Percentiles rank a stretch among this genome's conserved stretches.
Evolutionary conservation across 768 basidiomycete genomes (phyloP).

Genomic region (Filobasidium wieringae): DNA sequence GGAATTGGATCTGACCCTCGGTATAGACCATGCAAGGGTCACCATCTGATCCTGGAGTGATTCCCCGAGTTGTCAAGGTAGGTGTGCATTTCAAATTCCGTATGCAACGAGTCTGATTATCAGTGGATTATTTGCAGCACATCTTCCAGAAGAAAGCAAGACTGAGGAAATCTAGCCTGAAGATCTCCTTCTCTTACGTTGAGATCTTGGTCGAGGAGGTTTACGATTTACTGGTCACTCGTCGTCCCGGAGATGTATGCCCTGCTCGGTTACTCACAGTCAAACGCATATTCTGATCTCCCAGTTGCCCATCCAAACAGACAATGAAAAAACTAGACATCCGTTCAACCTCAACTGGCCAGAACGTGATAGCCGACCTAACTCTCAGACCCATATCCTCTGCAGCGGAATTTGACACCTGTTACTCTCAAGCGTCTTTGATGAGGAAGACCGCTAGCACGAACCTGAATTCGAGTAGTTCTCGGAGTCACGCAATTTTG

Average conservation of each 20-base stretch:
- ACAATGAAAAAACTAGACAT: slow-evolving; percentile 45
- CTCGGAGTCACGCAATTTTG: slow-evolving; percentile 77
- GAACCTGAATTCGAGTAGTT: slow-evolving; percentile 69
- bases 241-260: slow-evolving; percentile 27
- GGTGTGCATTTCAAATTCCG: too few species aligned
- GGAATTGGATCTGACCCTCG: not conserved
- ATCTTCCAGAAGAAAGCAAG: slow-evolving; percentile 46
- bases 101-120: too few species aligned
- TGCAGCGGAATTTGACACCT: slow-evolving; percentile 44
- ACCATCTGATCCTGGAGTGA: slow-evolving; percentile 62
- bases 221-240: slow-evolving; percentile 66
- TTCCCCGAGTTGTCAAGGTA: slow-evolving; percentile 67
- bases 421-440: slow-evolving; percentile 36
- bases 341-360: slow-evolving; percentile 47
- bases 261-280: not conserved
- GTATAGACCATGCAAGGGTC: slow-evolving; percentile 78
- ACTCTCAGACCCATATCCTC: slow-evolving; percentile 39
- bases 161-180: slow-evolving; percentile 39
- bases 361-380: slow-evolving; percentile 51
- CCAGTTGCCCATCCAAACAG: slow-evolving; percentile 35
- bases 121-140: slow-evolving; percentile 31
- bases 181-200: slow-evolving; percentile 60
- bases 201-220: slow-evolving; percentile 88
- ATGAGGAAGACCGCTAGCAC: slow-evolving; percentile 77
- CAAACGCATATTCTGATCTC: not conserved